Evolutionary conservation across 306 rosid genomes (phyloP), one percentile per base, ranked within the genome.

Genomic region (Vigna angularis): DNA sequence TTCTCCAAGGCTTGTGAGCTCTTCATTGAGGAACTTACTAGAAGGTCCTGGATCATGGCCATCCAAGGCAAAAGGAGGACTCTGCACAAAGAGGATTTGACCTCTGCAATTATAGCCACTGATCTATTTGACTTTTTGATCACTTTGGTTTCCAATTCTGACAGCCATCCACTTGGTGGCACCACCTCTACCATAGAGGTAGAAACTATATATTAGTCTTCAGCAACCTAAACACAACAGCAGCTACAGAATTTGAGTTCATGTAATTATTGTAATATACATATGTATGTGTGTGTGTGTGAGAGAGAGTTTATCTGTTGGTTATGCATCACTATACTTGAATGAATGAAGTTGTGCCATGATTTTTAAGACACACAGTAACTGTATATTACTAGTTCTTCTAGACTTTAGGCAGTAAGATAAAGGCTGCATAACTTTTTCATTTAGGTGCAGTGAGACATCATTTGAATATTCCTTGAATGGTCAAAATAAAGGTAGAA

Each of bases 1-100:
- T 89, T 93, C 69, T 83, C 97, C 0, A 93, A 90, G 75, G 96
- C 97, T 22, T 93, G 98, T 69, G 98, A 90, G 77, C 86, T 89
- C 9, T 88, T 90, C 79, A 88, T 93, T 18, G 74, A 85, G 78
- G 94, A 93, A 10, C 73, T 93, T 44, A 84, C 96, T 0, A 83
- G 51, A 52, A 88, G 91, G 81, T 89, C 98, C 1, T 93, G 98
- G 98, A 77, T 57, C 71, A 65, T 83, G 16, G 86, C 94, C 52
- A 64, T 88, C 53, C 82, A 93, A 53, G 86, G 85, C 55, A 93
- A 93, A 76, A 82, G 91, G 79, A 89, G 87, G 84, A 89, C 88
- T 6, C 81, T 93, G 53, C 90, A 90, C 75, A 93, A 86, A 79
- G 86, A 89, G 26, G 96, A 90, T 24, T 86, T 93, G 22, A 90